A percentile compares a stretch with the other conserved stretches of the same genome.
Conservation (phyloP, 148 eudicot genomes). For the Rhododendron ovatum region DNA sequence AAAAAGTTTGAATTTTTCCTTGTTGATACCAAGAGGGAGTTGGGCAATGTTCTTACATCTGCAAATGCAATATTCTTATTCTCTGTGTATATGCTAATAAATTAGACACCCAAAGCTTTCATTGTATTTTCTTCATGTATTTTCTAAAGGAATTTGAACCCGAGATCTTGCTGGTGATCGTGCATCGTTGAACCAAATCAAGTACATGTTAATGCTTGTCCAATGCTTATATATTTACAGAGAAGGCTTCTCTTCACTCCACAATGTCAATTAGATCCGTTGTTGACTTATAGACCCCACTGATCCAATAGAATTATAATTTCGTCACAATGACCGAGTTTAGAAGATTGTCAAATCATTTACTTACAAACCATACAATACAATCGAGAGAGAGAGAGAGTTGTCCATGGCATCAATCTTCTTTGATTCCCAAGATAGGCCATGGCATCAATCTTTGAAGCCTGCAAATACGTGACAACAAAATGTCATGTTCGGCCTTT, state of each 20-base stretch:
- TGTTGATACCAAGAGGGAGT: background rate
- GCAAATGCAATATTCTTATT: background rate
- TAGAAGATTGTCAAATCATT: background rate
- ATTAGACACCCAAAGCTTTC: background rate
- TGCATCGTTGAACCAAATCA: background rate
- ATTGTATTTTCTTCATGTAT: background rate
- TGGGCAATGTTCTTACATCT: background rate
- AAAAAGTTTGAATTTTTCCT: background rate
- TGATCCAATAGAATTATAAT: background rate
- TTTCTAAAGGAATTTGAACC: background rate
- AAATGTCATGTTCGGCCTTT: background rate
- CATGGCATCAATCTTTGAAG: constrained; percentile 10
- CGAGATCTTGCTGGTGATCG: background rate
- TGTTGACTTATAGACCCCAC: background rate
- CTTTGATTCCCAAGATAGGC: too few relatives aligned
- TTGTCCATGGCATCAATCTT: background rate
- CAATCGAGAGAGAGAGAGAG: too few relatives aligned
- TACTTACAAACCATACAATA: too few relatives aligned
- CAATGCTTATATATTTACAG: background rate
- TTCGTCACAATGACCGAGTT: background rate
- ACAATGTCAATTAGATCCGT: background rate
- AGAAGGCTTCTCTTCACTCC: background rate
- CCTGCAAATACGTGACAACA: constrained; percentile 10
- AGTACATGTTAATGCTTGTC: background rate
- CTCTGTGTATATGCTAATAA: too few relatives aligned